Percentiles rank a stretch among this genome's conserved stretches.
These are phyloP conservation scores for Mollisiaceae sp. DNA, from an alignment of 2,329 filamentous ascomycete genomes.

Conservation along the genomic window DNA sequence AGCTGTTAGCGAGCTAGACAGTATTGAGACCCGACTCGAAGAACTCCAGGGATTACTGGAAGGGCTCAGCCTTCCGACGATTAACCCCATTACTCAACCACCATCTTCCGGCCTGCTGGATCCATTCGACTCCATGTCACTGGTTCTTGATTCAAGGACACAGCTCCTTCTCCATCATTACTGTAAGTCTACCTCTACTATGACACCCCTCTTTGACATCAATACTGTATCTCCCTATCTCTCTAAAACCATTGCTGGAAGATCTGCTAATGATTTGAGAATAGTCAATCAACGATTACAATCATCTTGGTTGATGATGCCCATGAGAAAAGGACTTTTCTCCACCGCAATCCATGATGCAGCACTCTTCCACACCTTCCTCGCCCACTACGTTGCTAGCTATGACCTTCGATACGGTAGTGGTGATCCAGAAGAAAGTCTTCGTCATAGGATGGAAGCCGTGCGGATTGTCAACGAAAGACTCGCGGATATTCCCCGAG, in stretches of 20 bases:
- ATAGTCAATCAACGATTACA: slow-evolving; percentile 17
- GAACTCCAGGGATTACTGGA: not conserved
- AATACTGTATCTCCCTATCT: not conserved
- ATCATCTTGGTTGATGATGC: slow-evolving; percentile 28
- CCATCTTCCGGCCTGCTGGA: slow-evolving; percentile 13
- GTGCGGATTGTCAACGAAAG: slow-evolving; percentile 17
- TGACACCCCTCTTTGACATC: not conserved
- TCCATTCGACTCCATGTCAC: slow-evolving; percentile 19
- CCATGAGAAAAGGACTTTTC: slow-evolving; percentile 22
- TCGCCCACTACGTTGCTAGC: slow-evolving; percentile 18
- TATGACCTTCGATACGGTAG: slow-evolving; percentile 14
- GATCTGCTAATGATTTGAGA: not conserved
- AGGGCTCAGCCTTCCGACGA: not conserved
- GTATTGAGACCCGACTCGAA: too few species aligned
- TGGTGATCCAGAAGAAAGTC: slow-evolving; percentile 11
- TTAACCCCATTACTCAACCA: not conserved
- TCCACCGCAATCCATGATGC: slow-evolving; percentile 19
- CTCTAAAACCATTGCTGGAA: not conserved
- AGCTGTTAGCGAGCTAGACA: too few species aligned
- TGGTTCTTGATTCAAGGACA: slow-evolving; percentile 19
- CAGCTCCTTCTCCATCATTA: slow-evolving; percentile 23
- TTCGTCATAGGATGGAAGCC: slow-evolving; percentile 9
- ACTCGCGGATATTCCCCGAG: slow-evolving; percentile 4
- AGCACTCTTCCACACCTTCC: slow-evolving; percentile 24
- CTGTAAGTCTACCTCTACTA: slow-evolving; percentile 11